phyloP scores from a whole-genome alignment of 768 basidiomycete species.

The Nidularia pulvinata region DNA sequence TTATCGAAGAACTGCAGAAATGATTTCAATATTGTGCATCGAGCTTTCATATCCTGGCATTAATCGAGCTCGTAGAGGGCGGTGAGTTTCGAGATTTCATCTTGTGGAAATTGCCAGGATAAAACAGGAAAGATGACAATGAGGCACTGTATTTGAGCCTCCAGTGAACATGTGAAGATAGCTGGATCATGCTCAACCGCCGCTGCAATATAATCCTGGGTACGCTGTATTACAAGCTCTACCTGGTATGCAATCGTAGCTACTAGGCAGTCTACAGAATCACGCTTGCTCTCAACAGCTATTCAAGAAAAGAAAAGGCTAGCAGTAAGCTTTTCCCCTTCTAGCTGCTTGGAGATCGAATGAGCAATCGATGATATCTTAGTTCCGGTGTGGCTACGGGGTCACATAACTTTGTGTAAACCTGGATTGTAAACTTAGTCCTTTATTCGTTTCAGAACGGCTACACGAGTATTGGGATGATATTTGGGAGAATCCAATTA shows the following conservation, averaged over 20 bases:
- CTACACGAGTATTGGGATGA: conserved; percentile 11
- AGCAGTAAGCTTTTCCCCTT: conserved; percentile 4
- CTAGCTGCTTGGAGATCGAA: conserved; percentile 17
- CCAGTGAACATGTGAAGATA: background rate
- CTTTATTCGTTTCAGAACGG: conserved; percentile 4
- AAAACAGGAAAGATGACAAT: no score
- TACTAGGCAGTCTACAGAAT: conserved; percentile 6
- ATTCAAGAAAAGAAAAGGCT: conserved; percentile 15
- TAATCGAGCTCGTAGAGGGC: conserved; percentile 24
- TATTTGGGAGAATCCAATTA: conserved; percentile 12
- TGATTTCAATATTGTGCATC: conserved; percentile 9
- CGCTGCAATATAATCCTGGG: background rate
- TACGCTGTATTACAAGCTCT: conserved; percentile 1
- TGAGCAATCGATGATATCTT: conserved; percentile 25
- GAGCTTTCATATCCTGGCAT: conserved; percentile 8
- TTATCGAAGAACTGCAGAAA: background rate
- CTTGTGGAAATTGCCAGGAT: no score
- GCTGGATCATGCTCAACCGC: background rate
- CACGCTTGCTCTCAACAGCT: background rate
- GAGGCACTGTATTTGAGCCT: conserved; percentile 3
- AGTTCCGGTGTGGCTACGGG: conserved; percentile 17
- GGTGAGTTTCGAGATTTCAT: background rate
- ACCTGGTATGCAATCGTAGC: conserved; percentile 18
- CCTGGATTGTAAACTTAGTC: conserved; percentile 4
- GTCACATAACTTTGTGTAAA: conserved; percentile 8